These are phyloP conservation scores for Veloboletus limbatus DNA, from an alignment of 1,284 basidiomycete genomes.

Conservation along the genomic window DNA sequence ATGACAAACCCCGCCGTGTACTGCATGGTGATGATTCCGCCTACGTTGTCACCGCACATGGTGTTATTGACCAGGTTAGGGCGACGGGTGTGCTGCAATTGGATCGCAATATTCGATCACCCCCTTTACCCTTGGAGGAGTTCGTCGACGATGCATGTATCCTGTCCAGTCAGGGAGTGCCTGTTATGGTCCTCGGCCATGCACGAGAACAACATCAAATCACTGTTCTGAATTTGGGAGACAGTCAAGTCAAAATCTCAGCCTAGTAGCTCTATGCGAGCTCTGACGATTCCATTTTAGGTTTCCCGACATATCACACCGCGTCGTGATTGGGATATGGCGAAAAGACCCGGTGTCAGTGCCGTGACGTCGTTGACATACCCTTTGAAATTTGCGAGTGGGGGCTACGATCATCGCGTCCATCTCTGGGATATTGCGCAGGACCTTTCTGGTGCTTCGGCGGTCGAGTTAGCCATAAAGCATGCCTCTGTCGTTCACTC, in stretches of 20 bases:
- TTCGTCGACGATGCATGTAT: constrained; percentile 46
- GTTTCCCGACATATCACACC: constrained; percentile 17
- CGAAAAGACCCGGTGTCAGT: constrained; percentile 41
- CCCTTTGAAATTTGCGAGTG: constrained; percentile 44
- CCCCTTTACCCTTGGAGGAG: constrained; percentile 23
- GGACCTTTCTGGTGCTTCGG: constrained; percentile 32
- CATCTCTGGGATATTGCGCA: constrained; percentile 45
- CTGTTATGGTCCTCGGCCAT: constrained; percentile 39
- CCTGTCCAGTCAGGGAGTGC: constrained; percentile 26
- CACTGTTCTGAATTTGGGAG: constrained; percentile 21
- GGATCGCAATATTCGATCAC: constrained; percentile 17
- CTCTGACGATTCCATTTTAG: constrained; percentile 15
- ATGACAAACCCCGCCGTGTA: constrained; percentile 45
- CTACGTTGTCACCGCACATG: constrained; percentile 38
- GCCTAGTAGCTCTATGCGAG: neutral
- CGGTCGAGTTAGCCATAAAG: constrained; percentile 38
- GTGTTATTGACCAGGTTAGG: constrained; percentile 34
- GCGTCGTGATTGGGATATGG: constrained; percentile 30
- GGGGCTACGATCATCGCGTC: constrained; percentile 49
- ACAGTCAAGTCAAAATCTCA: constrained; percentile 24
- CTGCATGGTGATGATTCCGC: constrained; percentile 21
- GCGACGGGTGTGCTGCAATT: constrained; percentile 17
- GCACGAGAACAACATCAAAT: constrained; percentile 39
- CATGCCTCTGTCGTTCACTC: constrained; percentile 45
- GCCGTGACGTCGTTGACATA: constrained; percentile 41